Percentiles rank a stretch among this genome's conserved stretches.
Conservation (phyloP, 1,284 basidiomycete genomes). For the Cutaneotrichosporon cutaneum region DNA sequence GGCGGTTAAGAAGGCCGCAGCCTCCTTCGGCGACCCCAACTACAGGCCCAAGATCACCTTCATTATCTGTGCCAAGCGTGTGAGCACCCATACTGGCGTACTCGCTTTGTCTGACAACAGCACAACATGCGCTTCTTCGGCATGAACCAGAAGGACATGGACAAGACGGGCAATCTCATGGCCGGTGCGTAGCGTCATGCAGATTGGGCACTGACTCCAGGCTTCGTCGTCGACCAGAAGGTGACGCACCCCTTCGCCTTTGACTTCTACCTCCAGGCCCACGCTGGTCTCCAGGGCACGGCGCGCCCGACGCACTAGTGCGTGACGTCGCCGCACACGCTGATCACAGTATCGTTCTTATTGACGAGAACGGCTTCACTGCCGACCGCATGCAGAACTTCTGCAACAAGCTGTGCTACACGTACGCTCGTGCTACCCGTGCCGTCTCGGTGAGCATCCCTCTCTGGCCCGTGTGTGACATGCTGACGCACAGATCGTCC, state of each 20-base stretch:
- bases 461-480: neutral
- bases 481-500: slow-evolving; percentile 33
- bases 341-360: slow-evolving; percentile 32
- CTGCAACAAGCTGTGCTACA: slow-evolving; percentile 51
- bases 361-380: slow-evolving; percentile 42
- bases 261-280: slow-evolving; percentile 51
- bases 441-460: slow-evolving; percentile 45
- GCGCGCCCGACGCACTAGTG: slow-evolving; percentile 55
- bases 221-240: slow-evolving; percentile 48
- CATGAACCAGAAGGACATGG: slow-evolving; percentile 37
- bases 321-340: slow-evolving; percentile 24
- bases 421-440: slow-evolving; percentile 52
- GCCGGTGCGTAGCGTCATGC: slow-evolving; percentile 25
- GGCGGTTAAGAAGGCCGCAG: slow-evolving; percentile 34
- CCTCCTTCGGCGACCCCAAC: slow-evolving; percentile 30
- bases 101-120: slow-evolving; percentile 15
- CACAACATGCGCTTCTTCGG: slow-evolving; percentile 56
- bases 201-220: neutral
- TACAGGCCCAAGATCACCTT: slow-evolving; percentile 52
- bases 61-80: slow-evolving; percentile 51
- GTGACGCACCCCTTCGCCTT: slow-evolving; percentile 54
- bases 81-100: slow-evolving; percentile 12
- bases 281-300: slow-evolving; percentile 51
- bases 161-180: slow-evolving; percentile 54
- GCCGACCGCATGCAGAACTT: slow-evolving; percentile 47